Evolutionary conservation across 2,329 filamentous ascomycete species (phyloP), one percentile per base, ranked within the genome.

Genomic region (Sarocladium kiliense): DNA sequence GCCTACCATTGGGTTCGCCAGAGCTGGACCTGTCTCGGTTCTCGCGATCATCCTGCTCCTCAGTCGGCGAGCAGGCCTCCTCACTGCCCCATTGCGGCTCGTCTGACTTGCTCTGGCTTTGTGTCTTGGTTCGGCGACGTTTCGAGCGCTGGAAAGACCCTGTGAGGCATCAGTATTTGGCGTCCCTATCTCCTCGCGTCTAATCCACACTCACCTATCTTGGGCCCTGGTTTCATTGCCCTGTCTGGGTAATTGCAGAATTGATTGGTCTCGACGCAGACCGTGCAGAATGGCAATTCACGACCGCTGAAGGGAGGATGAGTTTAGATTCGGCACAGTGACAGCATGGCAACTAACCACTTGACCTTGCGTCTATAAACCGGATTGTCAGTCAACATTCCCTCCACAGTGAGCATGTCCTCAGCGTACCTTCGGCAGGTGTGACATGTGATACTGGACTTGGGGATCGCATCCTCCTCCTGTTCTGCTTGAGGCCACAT

Each of bases 151-250:
- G 30, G 30, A 7, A 34, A 34, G 30, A 34, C 30, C 30, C 30
- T 34, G 30, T 9, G 30, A 34, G 30, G 30, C 30, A 49, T 12
- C 21, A 25, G n/a, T n/a, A n/a, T n/a, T n/a, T n/a, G n/a, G n/a
- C n/a, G n/a, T n/a, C n/a, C n/a, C n/a, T n/a, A n/a, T n/a, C n/a
- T n/a, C n/a, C n/a, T n/a, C n/a, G n/a, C n/a, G n/a, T n/a, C n/a
- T n/a, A n/a, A n/a, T n/a, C n/a, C n/a, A n/a, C n/a, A 30, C 34
- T 54, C 36, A 54, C 51, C 51, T 19, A 54, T 21, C 34, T 54
- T 54, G 18, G 51, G 51, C 4, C 51, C 51, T 11, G 51, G 51
- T 23, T 54, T 54, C n/a, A 26, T 39, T 5, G 51, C 51, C 16
- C n/a, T 32, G 10, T 32, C 30, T 41, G 51, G 51, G 23, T 54